These are phyloP conservation scores for Malus domestica DNA, from an alignment of 306 rosid genomes.

Conservation along the genomic window ASM211411v1 NC_041798.1:30012501-30013000, in stretches of 20 bases:
- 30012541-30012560: slow-evolving; percentile 18
- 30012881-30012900: slow-evolving; percentile 77
- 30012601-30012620: slow-evolving; percentile 87
- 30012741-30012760: slow-evolving; percentile 83
- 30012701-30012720: slow-evolving; percentile 88
- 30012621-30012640: slow-evolving; percentile 89
- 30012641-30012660: slow-evolving; percentile 90
- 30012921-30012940: slow-evolving; percentile 95
- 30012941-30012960: slow-evolving; percentile 87
- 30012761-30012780: slow-evolving; percentile 82
- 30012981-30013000: slow-evolving; percentile 84
- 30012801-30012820: slow-evolving; percentile 92
- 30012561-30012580: slow-evolving; percentile 94
- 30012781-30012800: slow-evolving; percentile 94
- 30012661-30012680: slow-evolving; percentile 94
- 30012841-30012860: slow-evolving; percentile 73
- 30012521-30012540: background rate
- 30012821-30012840: slow-evolving; percentile 93
- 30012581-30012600: slow-evolving; percentile 79
- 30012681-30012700: slow-evolving; percentile 76
- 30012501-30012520: background rate
- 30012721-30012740: slow-evolving; percentile 96
- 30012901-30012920: slow-evolving; percentile 86
- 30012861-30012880: slow-evolving; percentile 82
- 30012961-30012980: slow-evolving; percentile 85